Conservation (phyloP, 2,329 filamentous ascomycete species). For the Moelleriella libera region DNA sequence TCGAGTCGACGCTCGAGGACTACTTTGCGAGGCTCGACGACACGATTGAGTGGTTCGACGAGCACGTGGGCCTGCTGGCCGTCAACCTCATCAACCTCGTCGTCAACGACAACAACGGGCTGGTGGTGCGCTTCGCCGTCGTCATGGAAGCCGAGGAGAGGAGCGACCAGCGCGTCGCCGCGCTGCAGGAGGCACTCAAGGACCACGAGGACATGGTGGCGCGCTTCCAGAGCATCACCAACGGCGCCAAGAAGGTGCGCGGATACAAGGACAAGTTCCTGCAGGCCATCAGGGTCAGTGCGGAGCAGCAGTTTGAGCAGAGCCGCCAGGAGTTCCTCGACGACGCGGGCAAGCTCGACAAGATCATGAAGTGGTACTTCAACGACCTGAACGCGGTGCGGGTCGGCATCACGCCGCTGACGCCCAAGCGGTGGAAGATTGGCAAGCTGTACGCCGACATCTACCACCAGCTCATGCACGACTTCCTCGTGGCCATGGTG, state of each 20-base stretch:
- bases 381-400: slow-evolving; percentile 94
- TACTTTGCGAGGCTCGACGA: slow-evolving; percentile 81
- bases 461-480: slow-evolving; percentile 91
- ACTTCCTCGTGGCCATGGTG: slow-evolving; percentile 72
- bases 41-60: slow-evolving; percentile 88
- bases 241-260: slow-evolving; percentile 79
- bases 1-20: slow-evolving; percentile 74
- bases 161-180: slow-evolving; percentile 82
- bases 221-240: slow-evolving; percentile 88
- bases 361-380: slow-evolving; percentile 90
- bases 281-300: slow-evolving; percentile 60
- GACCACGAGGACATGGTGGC: slow-evolving; percentile 92
- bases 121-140: slow-evolving; percentile 83
- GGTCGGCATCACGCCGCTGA: slow-evolving; percentile 77
- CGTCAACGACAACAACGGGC: slow-evolving; percentile 69
- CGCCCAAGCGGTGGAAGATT: slow-evolving; percentile 96
- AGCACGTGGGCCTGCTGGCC: slow-evolving; percentile 78
- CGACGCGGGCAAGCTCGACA: slow-evolving; percentile 71
- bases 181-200: slow-evolving; percentile 84
- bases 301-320: slow-evolving; percentile 59
- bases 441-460: slow-evolving; percentile 79
- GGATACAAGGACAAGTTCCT: slow-evolving; percentile 97
- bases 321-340: slow-evolving; percentile 64
- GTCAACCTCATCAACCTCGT: slow-evolving; percentile 83
- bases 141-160: slow-evolving; percentile 94